A percentile compares a stretch with the other conserved stretches of the same genome.
Evolutionary conservation across 2,329 filamentous ascomycete genomes (phyloP).

Genomic region (Colletotrichum horii): DNA sequence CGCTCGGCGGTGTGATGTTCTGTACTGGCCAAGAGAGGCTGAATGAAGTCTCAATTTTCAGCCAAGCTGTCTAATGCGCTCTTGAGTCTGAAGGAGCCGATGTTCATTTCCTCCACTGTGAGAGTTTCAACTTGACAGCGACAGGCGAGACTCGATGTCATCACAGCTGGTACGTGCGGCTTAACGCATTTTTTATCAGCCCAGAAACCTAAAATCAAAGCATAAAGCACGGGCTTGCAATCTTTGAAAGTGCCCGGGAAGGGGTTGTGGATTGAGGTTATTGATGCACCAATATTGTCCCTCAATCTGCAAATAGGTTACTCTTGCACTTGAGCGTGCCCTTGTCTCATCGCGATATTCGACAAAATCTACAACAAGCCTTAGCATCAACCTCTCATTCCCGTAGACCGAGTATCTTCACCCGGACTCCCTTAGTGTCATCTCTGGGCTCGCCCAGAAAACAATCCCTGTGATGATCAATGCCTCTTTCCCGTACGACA

Average conservation of each 20-base stretch:
- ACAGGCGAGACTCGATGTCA: not conserved
- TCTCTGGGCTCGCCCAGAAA: not conserved
- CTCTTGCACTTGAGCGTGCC: not conserved
- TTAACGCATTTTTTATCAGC: not conserved
- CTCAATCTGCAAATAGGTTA: not conserved
- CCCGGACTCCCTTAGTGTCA: not conserved
- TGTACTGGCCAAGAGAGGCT: not conserved
- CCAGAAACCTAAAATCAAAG: not conserved
- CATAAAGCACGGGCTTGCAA: not conserved
- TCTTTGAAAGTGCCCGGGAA: not conserved
- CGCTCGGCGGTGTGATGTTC: not conserved
- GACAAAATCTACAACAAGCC: not conserved
- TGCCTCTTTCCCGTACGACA: constrained; percentile 10
- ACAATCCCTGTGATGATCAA: constrained; percentile 5
- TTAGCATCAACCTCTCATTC: not conserved
- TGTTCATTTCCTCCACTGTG: not conserved
- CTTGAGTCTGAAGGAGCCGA: not conserved
- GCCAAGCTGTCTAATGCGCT: not conserved
- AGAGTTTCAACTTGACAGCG: not conserved
- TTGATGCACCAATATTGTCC: not conserved
- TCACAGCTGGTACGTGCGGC: not conserved
- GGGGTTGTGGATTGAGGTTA: not conserved
- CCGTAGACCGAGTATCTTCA: not conserved
- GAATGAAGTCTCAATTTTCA: not conserved
- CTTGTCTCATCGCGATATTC: not conserved